Evolutionary conservation across 331 rosid genomes (phyloP).

Genomic region (Arachis monticola): DNA sequence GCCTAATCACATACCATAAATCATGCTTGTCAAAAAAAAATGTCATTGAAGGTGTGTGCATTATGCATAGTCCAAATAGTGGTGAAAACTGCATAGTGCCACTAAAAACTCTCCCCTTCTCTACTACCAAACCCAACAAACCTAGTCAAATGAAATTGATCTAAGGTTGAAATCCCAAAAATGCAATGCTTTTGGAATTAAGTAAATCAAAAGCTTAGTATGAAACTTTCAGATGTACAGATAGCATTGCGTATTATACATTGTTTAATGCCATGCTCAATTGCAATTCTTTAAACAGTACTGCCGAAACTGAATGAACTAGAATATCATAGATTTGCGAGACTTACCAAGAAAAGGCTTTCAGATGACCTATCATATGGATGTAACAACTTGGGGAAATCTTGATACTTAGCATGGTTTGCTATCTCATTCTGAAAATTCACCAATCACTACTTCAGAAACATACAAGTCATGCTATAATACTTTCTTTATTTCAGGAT

Average conservation of each 20-base stretch:
- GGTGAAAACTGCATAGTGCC: too few relatives aligned
- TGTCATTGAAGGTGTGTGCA: too few relatives aligned
- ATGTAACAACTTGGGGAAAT: slow-evolving; percentile 62
- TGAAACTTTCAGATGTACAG: slow-evolving; percentile 17
- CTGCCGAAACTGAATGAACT: slow-evolving; percentile 26
- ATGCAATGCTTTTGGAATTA: slow-evolving; percentile 17
- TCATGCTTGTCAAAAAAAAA: too few relatives aligned
- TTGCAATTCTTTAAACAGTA: slow-evolving; percentile 26
- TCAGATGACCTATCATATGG: slow-evolving; percentile 95
- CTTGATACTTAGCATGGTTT: slow-evolving; percentile 56
- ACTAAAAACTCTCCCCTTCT: too few relatives aligned
- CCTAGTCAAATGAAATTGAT: too few relatives aligned
- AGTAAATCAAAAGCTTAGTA: slow-evolving; percentile 29
- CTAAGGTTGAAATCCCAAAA: background rate
- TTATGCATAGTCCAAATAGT: too few relatives aligned
- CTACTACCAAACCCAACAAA: too few relatives aligned
- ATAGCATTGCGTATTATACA: background rate
- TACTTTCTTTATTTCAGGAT: slow-evolving; percentile 14
- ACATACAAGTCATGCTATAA: slow-evolving; percentile 27
- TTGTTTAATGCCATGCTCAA: slow-evolving; percentile 10
- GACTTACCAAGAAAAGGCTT: slow-evolving; percentile 79
- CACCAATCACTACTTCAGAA: slow-evolving; percentile 38
- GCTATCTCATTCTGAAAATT: slow-evolving; percentile 69
- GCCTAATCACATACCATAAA: too few relatives aligned
- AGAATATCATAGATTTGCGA: slow-evolving; percentile 30